Conservation (phyloP, 108 stramenopile genomes). For the Cafeteria roenbergensis region DNA sequence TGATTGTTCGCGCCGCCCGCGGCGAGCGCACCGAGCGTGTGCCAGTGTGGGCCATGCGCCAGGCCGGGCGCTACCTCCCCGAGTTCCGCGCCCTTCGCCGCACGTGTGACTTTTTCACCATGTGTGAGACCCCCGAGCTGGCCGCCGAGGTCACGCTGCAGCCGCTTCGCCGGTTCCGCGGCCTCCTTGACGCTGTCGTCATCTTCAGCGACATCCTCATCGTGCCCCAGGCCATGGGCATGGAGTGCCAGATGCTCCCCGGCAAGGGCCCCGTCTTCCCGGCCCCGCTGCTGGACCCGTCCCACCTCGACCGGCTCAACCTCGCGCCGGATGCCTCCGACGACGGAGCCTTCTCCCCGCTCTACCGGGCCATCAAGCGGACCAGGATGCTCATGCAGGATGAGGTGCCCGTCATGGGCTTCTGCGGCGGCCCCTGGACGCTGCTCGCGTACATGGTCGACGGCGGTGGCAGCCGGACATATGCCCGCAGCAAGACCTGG, state of each 20-base stretch:
- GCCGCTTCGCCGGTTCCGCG: slow-evolving; percentile 75
- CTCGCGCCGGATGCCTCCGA: background rate
- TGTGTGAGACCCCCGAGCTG: slow-evolving; percentile 80
- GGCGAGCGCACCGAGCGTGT: slow-evolving; percentile 78
- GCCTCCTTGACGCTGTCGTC: slow-evolving; percentile 79
- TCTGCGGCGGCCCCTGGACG: slow-evolving; percentile 94
- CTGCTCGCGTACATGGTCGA: slow-evolving; percentile 88
- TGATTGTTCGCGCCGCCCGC: slow-evolving; percentile 78
- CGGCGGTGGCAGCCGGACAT: slow-evolving; percentile 74
- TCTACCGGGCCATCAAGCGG: slow-evolving; percentile 63
- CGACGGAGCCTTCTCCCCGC: slow-evolving; percentile 2
- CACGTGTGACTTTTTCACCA: slow-evolving; percentile 67
- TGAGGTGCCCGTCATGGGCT: slow-evolving; percentile 85
- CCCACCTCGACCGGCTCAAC: slow-evolving; percentile 9
- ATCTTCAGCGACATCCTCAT: slow-evolving; percentile 98
- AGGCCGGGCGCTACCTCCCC: slow-evolving; percentile 95
- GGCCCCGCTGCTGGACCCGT: slow-evolving; percentile 19
- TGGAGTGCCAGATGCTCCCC: slow-evolving; percentile 84
- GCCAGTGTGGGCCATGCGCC: slow-evolving; percentile 97
- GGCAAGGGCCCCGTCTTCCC: slow-evolving; percentile 80
- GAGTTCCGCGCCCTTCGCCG: slow-evolving; percentile 86
- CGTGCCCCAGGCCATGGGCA: slow-evolving; percentile 80
- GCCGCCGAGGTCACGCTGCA: slow-evolving; percentile 82
- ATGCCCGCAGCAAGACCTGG: slow-evolving; percentile 64
- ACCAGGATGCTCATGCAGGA: slow-evolving; percentile 65